Evolutionary conservation across 305 asterid species (phyloP), one percentile per base, ranked within the genome.

Genomic region (Fraxinus ornus): DNA sequence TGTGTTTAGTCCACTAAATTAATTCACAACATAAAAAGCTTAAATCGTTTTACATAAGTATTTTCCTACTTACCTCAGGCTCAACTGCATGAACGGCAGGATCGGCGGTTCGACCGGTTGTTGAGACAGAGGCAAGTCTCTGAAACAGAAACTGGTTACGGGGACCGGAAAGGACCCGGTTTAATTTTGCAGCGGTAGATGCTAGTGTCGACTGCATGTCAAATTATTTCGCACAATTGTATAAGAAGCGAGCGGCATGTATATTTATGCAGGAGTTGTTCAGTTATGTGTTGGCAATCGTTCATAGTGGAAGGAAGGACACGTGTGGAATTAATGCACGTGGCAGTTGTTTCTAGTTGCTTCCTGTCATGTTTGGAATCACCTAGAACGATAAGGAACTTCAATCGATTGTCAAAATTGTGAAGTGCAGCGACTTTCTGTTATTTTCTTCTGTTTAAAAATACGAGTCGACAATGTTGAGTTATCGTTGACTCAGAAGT

Each of bases 61-160:
- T 55, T 13, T 12, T 3, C 0, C 64, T 2, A 76, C 90, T 62
- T 78, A 90, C 98, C 49, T 90, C 93, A n/a, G 86, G 94, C n/a
- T 91, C 86, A 0, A 88, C 95, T 77, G 94, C 84, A 71, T 93
- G 98, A 37, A 70, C 76, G n/a, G 90, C 90, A 0, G 95, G 97
- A 78, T 92, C 97, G 3, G 92, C 95, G 0, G 95, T 89, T 76
- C 89, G 81, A 49, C 95, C 94, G 6, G 86, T 81, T 1, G 88
- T 3, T 73, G 90, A 28, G 80, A 81, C 82, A 82, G 82, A 39
- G 57, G 82, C 77, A 39, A 86, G 28, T 17, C 85, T 68, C 55
- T 64, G 81, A 39, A 82, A 79, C 78, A 72, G 19, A 26, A 55
- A 73, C 71, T 32, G 81, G 28, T 44, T 83, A 13, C 32, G 47